Conservation (phyloP, 129 eudicot genomes). For the Kitagawia praeruptora region DNA sequence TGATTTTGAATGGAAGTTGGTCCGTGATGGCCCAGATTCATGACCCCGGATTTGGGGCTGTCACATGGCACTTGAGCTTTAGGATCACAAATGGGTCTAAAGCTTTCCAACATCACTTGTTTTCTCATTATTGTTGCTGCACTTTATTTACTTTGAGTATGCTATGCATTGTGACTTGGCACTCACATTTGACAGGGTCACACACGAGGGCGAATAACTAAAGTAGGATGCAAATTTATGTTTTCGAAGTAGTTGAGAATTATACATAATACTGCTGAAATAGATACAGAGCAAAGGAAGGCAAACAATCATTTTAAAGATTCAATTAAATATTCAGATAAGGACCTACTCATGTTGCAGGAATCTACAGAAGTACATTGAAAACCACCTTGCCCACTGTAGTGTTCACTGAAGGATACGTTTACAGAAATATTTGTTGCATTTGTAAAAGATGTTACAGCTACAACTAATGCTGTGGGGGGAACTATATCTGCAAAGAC, state of each 20-base stretch:
- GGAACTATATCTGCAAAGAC: conserved; percentile 60
- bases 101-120: background rate
- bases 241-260: background rate
- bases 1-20: too few relatives aligned
- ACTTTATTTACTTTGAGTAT: background rate
- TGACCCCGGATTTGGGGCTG: too few relatives aligned
- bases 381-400: conserved; percentile 63
- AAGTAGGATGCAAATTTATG: background rate
- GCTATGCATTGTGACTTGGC: background rate
- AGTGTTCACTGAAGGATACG: conserved; percentile 70
- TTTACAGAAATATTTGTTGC: conserved; percentile 49
- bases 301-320: background rate
- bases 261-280: background rate
- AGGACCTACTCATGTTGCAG: conserved; percentile 85
- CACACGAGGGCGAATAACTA: background rate
- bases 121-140: background rate
- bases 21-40: too few relatives aligned
- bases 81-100: background rate
- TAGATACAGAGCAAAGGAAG: background rate
- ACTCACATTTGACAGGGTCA: background rate
- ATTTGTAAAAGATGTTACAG: conserved; percentile 54
- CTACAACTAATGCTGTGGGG: conserved; percentile 70
- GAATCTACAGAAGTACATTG: conserved; percentile 53
- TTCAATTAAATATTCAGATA: conserved; percentile 4
- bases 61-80: background rate